phyloP scores from a whole-genome alignment of 2,329 filamentous ascomycete genomes.

The Cladosporium phlei region DNA sequence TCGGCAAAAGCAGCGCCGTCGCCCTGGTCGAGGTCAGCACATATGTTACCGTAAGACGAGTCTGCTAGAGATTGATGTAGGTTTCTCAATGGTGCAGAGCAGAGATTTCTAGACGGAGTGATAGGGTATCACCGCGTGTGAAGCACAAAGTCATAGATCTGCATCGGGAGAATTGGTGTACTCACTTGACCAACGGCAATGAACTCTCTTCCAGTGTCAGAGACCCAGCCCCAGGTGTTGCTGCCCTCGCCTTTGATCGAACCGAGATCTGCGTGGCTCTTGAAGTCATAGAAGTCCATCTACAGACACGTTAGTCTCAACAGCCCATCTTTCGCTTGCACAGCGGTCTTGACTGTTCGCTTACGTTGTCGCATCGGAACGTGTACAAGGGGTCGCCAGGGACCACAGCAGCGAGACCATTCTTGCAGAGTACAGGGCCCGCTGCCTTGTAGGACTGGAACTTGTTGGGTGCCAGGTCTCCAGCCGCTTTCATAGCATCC shows the following conservation, averaged over 20 bases:
- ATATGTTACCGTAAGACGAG: too few species aligned
- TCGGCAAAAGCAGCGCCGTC: conserved; percentile 55
- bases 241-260: conserved; percentile 41
- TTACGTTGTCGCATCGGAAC: conserved; percentile 44
- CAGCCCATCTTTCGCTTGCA: too few species aligned
- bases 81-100: too few species aligned
- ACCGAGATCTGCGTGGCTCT: conserved; percentile 51
- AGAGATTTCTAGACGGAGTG: too few species aligned
- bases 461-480: conserved; percentile 14
- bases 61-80: too few species aligned
- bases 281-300: conserved; percentile 54
- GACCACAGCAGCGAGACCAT: conserved; percentile 43
- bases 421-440: conserved; percentile 31
- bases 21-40: too few species aligned
- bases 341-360: too few species aligned
- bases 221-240: conserved; percentile 53
- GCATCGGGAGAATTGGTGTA: too few species aligned
- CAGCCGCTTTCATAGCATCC: conserved; percentile 8
- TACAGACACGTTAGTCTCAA: conserved; percentile 3
- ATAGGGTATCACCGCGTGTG: too few species aligned
- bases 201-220: conserved; percentile 50
- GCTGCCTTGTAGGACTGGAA: conserved; percentile 12
- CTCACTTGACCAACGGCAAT: conserved; percentile 43
- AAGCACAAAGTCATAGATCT: too few species aligned
- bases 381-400: conserved; percentile 46